phyloP scores from a whole-genome alignment of 169 alveolate genomes.

The Sarcocystis neurona region DNA sequence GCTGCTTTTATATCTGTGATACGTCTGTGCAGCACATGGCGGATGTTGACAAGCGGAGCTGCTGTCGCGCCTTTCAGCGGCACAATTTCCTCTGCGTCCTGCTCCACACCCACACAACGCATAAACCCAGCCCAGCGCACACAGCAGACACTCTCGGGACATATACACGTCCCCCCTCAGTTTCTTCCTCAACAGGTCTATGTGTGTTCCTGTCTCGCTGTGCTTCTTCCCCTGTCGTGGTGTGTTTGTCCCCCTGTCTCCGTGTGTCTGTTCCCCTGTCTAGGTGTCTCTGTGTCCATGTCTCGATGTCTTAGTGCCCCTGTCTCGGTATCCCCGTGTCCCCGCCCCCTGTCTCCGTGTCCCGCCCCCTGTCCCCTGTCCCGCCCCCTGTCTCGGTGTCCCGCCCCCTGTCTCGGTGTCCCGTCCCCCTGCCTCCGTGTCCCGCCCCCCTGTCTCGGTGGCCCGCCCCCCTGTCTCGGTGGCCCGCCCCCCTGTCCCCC shows the following conservation, averaged over 20 bases:
- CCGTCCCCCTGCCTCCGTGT: no score
- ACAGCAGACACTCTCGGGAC: neutral
- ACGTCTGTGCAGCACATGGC: neutral
- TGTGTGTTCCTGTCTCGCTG: neutral
- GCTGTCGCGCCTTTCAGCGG: constrained; percentile 35
- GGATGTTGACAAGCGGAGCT: constrained; percentile 19
- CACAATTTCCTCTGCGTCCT: constrained; percentile 28
- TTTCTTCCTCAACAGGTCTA: neutral
- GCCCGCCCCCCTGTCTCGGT: no score
- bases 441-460: no score
- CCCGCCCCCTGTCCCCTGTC: no score
- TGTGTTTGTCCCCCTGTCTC: neutral
- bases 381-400: no score
- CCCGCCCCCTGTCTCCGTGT: no score
- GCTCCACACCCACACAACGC: neutral
- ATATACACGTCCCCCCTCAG: neutral
- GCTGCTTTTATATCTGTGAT: constrained; percentile 32
- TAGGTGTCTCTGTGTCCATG: neutral
- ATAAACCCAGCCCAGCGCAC: neutral
- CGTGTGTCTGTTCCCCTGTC: neutral
- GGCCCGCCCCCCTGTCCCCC: no score
- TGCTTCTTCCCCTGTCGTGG: neutral
- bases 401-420: no score
- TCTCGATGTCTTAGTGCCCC: neutral
- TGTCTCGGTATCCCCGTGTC: no score